These are phyloP conservation scores for Fusarium compactum DNA, from an alignment of 2,329 filamentous ascomycete species.

Conservation along the genomic window DNA sequence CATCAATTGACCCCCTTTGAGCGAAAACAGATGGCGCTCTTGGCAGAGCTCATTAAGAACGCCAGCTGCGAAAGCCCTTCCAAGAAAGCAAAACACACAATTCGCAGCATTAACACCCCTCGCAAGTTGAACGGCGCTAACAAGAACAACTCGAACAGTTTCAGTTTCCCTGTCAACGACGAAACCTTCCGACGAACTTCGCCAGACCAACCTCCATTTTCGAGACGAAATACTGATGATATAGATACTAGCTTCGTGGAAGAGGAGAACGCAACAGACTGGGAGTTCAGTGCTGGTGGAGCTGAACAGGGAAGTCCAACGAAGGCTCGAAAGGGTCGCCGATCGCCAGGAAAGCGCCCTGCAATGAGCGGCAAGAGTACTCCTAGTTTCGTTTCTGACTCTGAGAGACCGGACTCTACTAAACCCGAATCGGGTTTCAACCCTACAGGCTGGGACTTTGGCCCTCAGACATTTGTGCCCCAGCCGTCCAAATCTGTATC, in stretches of 20 bases:
- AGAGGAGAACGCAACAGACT: constrained; percentile 59
- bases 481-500: constrained; percentile 57
- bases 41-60: constrained; percentile 55
- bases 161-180: constrained; percentile 61
- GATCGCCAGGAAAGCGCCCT: constrained; percentile 54
- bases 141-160: constrained; percentile 58
- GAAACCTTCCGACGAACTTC: constrained; percentile 55
- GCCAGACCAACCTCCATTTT: constrained; percentile 57
- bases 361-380: constrained; percentile 39
- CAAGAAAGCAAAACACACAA: constrained; percentile 26
- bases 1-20: constrained; percentile 55
- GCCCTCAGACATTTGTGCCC: constrained; percentile 66
- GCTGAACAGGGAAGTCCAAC: constrained; percentile 47
- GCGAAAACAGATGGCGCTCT: constrained; percentile 54
- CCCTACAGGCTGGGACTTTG: constrained; percentile 68
- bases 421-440: constrained; percentile 58
- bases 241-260: constrained; percentile 72
- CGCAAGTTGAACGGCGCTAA: constrained; percentile 48
- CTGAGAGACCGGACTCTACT: constrained; percentile 44
- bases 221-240: constrained; percentile 66
- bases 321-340: constrained; percentile 55
- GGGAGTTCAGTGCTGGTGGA: constrained; percentile 66
- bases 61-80: constrained; percentile 28
- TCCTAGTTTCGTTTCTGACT: constrained; percentile 39
- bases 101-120: constrained; percentile 1